Conservation (phyloP, 2,329 filamentous ascomycete genomes). For the Fusarium poae region DNA sequence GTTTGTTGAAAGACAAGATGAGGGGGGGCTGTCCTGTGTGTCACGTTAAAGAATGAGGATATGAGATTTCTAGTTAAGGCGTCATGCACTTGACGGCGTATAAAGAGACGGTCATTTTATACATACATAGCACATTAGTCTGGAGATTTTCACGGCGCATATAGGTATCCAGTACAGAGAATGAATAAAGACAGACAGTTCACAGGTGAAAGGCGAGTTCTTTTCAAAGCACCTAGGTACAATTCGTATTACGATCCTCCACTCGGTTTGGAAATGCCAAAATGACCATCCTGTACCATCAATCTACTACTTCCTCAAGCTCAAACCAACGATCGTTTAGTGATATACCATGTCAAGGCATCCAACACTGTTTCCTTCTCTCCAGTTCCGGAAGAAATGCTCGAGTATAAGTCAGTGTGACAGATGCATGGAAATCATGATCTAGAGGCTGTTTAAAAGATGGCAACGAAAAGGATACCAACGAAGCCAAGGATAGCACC, state of each 20-base stretch:
- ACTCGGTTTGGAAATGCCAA: slow-evolving; percentile 40
- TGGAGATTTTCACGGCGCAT: slow-evolving; percentile 17
- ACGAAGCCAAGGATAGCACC: slow-evolving; percentile 46
- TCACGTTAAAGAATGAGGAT: slow-evolving; percentile 45
- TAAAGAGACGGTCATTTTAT: slow-evolving; percentile 24
- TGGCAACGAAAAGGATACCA: slow-evolving; percentile 45
- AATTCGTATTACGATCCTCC: slow-evolving; percentile 46
- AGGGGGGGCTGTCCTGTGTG: slow-evolving; percentile 75
- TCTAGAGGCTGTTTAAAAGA: slow-evolving; percentile 45
- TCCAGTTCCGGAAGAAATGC: slow-evolving; percentile 32
- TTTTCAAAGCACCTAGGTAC: slow-evolving; percentile 47
- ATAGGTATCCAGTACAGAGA: not conserved
- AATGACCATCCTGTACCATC: slow-evolving; percentile 41
- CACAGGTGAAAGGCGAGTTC: slow-evolving; percentile 29
- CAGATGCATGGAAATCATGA: slow-evolving; percentile 28
- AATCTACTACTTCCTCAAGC: slow-evolving; percentile 32
- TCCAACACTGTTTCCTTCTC: slow-evolving; percentile 35
- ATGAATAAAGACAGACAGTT: slow-evolving; percentile 11
- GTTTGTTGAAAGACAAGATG: slow-evolving; percentile 79
- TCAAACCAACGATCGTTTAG: slow-evolving; percentile 30
- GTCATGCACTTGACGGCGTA: slow-evolving; percentile 30
- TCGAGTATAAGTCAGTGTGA: slow-evolving; percentile 21
- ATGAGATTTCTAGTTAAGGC: slow-evolving; percentile 23
- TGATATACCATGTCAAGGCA: slow-evolving; percentile 26
- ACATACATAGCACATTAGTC: slow-evolving; percentile 14